Evolutionary conservation across 75 land plant genomes (phyloP).

Genomic region (Ceratopteris richardii): DNA sequence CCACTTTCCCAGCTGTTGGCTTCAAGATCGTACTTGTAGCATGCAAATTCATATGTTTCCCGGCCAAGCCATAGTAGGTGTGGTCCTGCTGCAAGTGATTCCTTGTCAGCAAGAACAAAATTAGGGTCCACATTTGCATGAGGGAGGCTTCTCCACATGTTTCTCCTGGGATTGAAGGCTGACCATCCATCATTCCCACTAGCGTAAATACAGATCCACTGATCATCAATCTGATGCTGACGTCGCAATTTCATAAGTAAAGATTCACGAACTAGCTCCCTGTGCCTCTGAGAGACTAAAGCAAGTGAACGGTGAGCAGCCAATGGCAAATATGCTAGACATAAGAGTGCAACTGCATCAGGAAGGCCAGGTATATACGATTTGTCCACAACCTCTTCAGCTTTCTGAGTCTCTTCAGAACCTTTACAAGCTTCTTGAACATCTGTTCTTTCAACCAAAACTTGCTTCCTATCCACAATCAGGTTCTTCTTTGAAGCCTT

Average conservation of each 20-base stretch:
- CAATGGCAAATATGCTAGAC: slow-evolving; percentile 13
- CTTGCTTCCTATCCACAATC: no score
- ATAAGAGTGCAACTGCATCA: not conserved
- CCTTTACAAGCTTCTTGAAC: no score
- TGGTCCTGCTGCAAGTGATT: slow-evolving; percentile 55
- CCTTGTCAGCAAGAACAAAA: slow-evolving; percentile 44
- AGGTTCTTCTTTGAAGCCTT: no score
- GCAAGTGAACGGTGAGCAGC: slow-evolving; percentile 43
- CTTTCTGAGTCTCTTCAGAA: no score
- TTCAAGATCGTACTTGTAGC: slow-evolving; percentile 39
- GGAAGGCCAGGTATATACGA: slow-evolving; percentile 3
- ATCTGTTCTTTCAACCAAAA: no score
- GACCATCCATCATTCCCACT: slow-evolving; percentile 44
- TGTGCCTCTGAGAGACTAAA: slow-evolving; percentile 20
- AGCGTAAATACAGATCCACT: slow-evolving; percentile 46
- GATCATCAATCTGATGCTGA: slow-evolving; percentile 35
- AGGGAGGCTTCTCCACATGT: slow-evolving; percentile 38
- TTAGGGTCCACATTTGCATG: slow-evolving; percentile 35
- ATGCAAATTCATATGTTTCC: slow-evolving; percentile 29
- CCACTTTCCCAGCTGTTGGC: slow-evolving; percentile 33
- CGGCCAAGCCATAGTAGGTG: slow-evolving; percentile 48
- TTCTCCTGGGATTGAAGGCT: slow-evolving; percentile 33
- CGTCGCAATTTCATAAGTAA: slow-evolving; percentile 39
- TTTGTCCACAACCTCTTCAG: not conserved
- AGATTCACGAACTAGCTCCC: slow-evolving; percentile 19